A percentile compares a stretch with the other conserved stretches of the same genome.
These are phyloP conservation scores for Fusarium begoniae DNA, from an alignment of 2,329 filamentous ascomycete species.

Conservation along the genomic window DNA sequence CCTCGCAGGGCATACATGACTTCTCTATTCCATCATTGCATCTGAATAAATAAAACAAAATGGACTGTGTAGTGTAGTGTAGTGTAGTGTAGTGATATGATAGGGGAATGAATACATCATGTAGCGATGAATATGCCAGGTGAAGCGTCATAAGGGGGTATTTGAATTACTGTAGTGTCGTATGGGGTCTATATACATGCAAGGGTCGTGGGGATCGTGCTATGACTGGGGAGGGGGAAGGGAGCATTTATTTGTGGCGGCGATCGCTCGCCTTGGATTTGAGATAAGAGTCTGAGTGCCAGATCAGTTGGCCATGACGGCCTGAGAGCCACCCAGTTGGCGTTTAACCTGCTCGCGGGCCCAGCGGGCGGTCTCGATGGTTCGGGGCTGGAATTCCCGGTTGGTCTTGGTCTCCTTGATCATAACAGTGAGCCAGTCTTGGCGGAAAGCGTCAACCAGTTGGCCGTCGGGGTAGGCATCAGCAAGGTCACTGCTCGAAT, in stretches of 20 bases:
- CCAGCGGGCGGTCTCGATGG: conserved; percentile 95
- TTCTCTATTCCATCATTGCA: conserved; percentile 53
- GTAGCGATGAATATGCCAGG: conserved; percentile 40
- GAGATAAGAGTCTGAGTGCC: background rate
- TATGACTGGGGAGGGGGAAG: conserved; percentile 42
- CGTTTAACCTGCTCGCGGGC: conserved; percentile 97
- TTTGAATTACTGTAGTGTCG: conserved; percentile 52
- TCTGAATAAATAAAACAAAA: conserved; percentile 41
- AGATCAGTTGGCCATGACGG: conserved; percentile 60
- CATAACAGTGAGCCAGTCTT: conserved; percentile 88
- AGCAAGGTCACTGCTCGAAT: conserved; percentile 77
- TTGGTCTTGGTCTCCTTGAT: conserved; percentile 93
- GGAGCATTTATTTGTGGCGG: conserved; percentile 23
- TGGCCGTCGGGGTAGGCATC: conserved; percentile 94
- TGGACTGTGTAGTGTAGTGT: conserved; percentile 37
- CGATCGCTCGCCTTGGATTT: background rate
- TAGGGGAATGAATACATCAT: conserved; percentile 38
- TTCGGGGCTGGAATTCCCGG: conserved; percentile 84
- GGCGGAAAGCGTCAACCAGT: conserved; percentile 83
- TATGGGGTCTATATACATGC: conserved; percentile 52
- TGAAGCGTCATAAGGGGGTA: conserved; percentile 50
- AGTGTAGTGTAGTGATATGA: conserved; percentile 33
- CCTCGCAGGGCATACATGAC: conserved; percentile 52
- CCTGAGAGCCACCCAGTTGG: conserved; percentile 69
- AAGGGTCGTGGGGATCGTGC: conserved; percentile 51